These are phyloP conservation scores for Rhytidiadelphus loreus DNA, from an alignment of 225 moss, liverwort and hornwort genomes.

Conservation along the genomic window DNA sequence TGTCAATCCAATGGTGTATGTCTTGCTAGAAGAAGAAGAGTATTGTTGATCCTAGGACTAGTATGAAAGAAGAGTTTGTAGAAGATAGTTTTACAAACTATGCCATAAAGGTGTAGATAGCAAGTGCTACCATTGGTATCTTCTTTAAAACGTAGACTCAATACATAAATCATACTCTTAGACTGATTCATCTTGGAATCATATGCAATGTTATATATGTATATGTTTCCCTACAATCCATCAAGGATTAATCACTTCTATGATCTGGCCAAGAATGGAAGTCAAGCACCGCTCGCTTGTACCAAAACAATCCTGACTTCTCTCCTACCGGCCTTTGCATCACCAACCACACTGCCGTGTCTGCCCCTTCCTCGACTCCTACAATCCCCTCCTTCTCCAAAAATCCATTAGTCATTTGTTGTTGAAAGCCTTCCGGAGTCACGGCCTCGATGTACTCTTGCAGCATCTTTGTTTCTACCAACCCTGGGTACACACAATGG, in stretches of 20 bases:
- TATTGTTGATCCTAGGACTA: neutral
- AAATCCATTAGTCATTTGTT: too few species aligned
- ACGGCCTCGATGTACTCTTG: too few species aligned
- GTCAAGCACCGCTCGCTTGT: rapidly evolving
- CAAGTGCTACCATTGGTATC: too few species aligned
- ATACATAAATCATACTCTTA: neutral
- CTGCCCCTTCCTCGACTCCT: too few species aligned
- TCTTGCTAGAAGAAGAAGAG: neutral
- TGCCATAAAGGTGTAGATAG: neutral
- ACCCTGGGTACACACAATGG: too few species aligned
- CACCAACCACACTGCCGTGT: too few species aligned
- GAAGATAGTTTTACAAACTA: neutral
- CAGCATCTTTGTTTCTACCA: too few species aligned
- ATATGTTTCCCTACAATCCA: neutral
- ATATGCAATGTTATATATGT: neutral
- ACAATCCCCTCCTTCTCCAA: too few species aligned
- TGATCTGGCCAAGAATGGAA: neutral
- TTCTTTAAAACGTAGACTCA: neutral
- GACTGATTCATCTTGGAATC: neutral
- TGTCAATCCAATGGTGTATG: neutral
- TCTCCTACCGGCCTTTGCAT: too few species aligned
- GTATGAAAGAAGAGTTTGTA: neutral
- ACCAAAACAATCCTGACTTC: too few species aligned
- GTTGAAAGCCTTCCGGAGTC: too few species aligned
- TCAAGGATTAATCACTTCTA: neutral